These are phyloP conservation scores for Fusarium decemcellulare DNA, from an alignment of 2,329 filamentous ascomycete genomes.

Conservation along the genomic window DNA sequence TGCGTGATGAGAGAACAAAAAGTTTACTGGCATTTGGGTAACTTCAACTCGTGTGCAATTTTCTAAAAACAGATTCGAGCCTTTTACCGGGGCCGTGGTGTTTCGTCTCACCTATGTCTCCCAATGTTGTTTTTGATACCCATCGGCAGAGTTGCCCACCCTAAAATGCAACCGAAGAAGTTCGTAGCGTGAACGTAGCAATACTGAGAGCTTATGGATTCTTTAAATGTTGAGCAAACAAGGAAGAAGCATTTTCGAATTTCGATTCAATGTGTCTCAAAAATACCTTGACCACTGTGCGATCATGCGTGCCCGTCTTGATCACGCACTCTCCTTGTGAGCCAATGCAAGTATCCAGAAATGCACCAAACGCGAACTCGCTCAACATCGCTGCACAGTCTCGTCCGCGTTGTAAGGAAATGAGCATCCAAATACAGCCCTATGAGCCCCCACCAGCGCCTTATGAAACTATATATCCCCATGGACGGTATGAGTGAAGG, in stretches of 20 bases:
- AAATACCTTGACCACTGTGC: not conserved
- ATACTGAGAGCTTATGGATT: not conserved
- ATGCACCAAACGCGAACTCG: conserved; percentile 52
- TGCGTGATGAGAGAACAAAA: too few relatives aligned
- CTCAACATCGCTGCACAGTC: not conserved
- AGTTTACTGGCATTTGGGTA: not conserved
- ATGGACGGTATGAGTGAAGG: not conserved
- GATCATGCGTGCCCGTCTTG: not conserved
- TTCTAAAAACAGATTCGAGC: too few relatives aligned
- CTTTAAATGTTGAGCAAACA: not conserved
- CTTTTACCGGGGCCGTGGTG: too few relatives aligned
- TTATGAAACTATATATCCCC: not conserved
- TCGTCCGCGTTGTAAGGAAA: not conserved
- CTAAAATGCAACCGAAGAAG: not conserved
- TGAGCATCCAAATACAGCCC: not conserved
- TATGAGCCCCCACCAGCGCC: not conserved
- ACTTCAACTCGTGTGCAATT: not conserved
- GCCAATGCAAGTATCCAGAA: conserved; percentile 51
- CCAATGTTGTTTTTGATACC: too few relatives aligned
- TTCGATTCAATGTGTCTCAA: not conserved
- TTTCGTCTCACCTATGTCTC: too few relatives aligned
- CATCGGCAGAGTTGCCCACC: not conserved
- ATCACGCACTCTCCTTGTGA: not conserved
- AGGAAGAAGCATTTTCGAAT: too few relatives aligned
- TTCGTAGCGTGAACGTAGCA: not conserved